Conservation (phyloP, 2,329 filamentous ascomycete species). For the Talaromyces sp. region DNA sequence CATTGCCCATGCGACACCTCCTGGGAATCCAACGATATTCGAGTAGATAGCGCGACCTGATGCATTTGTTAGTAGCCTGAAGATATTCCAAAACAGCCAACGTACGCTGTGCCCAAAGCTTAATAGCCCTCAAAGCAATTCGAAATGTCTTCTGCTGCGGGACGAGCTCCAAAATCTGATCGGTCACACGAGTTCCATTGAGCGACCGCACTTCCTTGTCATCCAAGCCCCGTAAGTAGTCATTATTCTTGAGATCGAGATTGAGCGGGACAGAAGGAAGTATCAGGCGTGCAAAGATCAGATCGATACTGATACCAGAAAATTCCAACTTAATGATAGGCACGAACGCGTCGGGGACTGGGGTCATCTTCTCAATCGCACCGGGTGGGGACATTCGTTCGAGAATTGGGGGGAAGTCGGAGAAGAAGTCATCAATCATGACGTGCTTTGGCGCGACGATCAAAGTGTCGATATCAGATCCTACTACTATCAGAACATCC, state of each 20-base stretch:
- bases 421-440: slow-evolving; percentile 84
- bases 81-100: not conserved
- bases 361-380: slow-evolving; percentile 79
- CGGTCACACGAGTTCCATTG: slow-evolving; percentile 91
- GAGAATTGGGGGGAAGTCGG: slow-evolving; percentile 77
- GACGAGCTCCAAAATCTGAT: slow-evolving; percentile 84
- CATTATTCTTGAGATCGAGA: slow-evolving; percentile 76
- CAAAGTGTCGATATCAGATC: slow-evolving; percentile 96
- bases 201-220: slow-evolving; percentile 83
- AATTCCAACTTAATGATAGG: slow-evolving; percentile 98
- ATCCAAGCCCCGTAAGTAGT: slow-evolving; percentile 78
- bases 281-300: slow-evolving; percentile 79
- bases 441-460: slow-evolving; percentile 90
- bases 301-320: slow-evolving; percentile 85
- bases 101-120: slow-evolving; percentile 83
- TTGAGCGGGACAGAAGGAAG: slow-evolving; percentile 68
- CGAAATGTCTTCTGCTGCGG: slow-evolving; percentile 88
- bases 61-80: slow-evolving; percentile 16
- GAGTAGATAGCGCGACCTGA: slow-evolving; percentile 80
- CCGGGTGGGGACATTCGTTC: slow-evolving; percentile 70
- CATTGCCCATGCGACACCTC: slow-evolving; percentile 98
- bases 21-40: slow-evolving; percentile 94
- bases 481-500: slow-evolving; percentile 38
- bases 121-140: slow-evolving; percentile 83
- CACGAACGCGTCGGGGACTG: slow-evolving; percentile 86